Base-by-base conservation (phyloP, 1,139 yeast genomes). In the Kazachstania sp. region DNA sequence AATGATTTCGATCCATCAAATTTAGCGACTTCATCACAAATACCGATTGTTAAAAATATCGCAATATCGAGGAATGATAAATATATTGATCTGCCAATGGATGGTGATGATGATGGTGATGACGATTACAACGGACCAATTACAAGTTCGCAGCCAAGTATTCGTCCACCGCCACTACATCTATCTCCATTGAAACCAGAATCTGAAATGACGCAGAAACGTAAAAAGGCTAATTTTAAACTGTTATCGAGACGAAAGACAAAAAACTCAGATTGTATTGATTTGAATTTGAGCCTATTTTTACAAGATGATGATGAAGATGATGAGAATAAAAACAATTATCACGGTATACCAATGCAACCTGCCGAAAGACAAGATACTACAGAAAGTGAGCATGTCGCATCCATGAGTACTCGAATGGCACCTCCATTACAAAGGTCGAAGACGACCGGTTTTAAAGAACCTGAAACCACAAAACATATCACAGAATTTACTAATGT, bases 381-480 rank as follows among this genome's bases (percentile, higher is more conserved):
- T 2, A 23, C 28, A 23, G 28, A 23, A 23, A 23, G 28, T 23
- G 28, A 23, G 8, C 28, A 23, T 23, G 28, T 23, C 28, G 8
- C 28, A 9, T 23, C 28, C 6, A 23, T 23, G 28, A 23, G 28
- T 9, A 23, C 28, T 7, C 28, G 15, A 4, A 19, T 36, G n/a
- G 20, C 30, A 2, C 31, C 41, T 32, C 19, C 29, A 6, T 9
- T 40, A 12, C 39, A 39, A 20, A 16, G 47, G 23, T 45, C 47
- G 9, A 36, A 15, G 8, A 45, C 47, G 1, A 19, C 20, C 12
- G 44, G 26, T 3, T 23, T 39, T n/a, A 15, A 7, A 1, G 29
- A 39, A 28, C 7, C 23, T 12, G n/a, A 18, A 4, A 7, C 7
- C 3, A 3, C 11, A 11, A 12, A 26, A 32, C 15, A 13, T 28